Base-by-base conservation (phyloP, 176 grass and related monocot genomes). In the Areca catechu region DNA sequence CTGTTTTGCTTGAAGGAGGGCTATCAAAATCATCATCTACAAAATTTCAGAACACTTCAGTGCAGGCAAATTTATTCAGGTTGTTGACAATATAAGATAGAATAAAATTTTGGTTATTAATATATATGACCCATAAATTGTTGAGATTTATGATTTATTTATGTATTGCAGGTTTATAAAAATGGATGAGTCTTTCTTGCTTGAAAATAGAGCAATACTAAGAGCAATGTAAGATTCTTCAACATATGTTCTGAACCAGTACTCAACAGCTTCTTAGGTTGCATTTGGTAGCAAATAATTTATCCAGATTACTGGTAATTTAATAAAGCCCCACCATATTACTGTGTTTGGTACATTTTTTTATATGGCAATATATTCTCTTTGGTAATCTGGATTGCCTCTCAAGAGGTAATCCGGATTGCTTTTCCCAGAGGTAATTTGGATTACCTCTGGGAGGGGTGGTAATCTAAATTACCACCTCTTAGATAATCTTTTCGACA, bases 131-230 rank as follows among this genome's bases (percentile, higher is more conserved):
- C 56, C 15, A 23, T 58, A 22, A 16, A 19, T 53, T 18, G 19
- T 58, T 85, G 24, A 73, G 53, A 20, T 65, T 55, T 1, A 67
- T 24, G 20, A 62, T 76, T 30, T 28, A 28, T 63, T 19, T 37
- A 50, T 54, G n/a, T 25, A 4, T 14, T 78, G 18, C 64, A 95
- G 84, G 69, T 95, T 95, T 67, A 77, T 95, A 61, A 84, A 59
- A 16, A 60, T 95, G 89, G 80, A 95, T 17, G 71, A 85, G 51
- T 62, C 77, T 66, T 95, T 95, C 61, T 76, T 95, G 49, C 71
- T 95, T 59, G 89, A 85, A 79, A 84, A 95, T 68, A 74, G 84
- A 37, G 63, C 63, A 60, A 29, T 75, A 1, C 51, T 95, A 49
- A 88, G 77, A 76, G 77, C 89, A 51, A 81, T 95, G 89, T 88